Conservation (phyloP, 495 filamentous ascomycete genomes). For the Aspergillus funiculosus region DNA sequence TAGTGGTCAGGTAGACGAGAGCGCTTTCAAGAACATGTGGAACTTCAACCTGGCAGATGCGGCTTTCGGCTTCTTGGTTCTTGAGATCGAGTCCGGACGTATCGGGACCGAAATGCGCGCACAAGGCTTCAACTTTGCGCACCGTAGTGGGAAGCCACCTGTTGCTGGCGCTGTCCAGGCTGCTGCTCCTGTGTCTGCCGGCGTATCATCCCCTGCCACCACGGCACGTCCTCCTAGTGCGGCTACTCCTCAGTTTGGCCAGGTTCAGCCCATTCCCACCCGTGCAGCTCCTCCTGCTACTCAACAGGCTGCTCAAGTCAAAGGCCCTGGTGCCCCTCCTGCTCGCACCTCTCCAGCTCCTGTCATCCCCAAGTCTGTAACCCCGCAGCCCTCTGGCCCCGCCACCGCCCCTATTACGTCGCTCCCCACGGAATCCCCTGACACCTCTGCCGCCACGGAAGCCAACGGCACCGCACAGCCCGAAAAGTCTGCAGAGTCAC, state of each 20-base stretch:
- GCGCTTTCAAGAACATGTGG: slow-evolving; percentile 99
- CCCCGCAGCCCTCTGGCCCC: slow-evolving; percentile 42
- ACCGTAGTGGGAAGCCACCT: slow-evolving; percentile 56
- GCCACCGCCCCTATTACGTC: slow-evolving; percentile 27
- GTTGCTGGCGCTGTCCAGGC: slow-evolving; percentile 31
- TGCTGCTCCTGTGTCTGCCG: slow-evolving; percentile 30
- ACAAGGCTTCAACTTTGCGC: slow-evolving; percentile 98
- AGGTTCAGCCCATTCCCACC: slow-evolving; percentile 29
- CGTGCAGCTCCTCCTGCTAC: slow-evolving; percentile 29
- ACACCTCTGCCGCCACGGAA: slow-evolving; percentile 30
- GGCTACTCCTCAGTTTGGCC: slow-evolving; percentile 40
- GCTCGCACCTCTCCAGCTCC: slow-evolving; percentile 45
- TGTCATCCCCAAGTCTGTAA: slow-evolving; percentile 50
- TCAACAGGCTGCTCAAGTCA: slow-evolving; percentile 33
- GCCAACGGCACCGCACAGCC: slow-evolving; percentile 34
- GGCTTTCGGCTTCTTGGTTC: slow-evolving; percentile 89
- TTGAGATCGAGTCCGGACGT: slow-evolving; percentile 88
- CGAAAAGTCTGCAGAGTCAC: slow-evolving; percentile 37
- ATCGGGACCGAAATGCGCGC: slow-evolving; percentile 98
- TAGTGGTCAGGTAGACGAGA: slow-evolving; percentile 91
- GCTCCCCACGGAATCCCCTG: slow-evolving; percentile 28
- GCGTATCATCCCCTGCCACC: slow-evolving; percentile 23
- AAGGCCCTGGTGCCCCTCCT: slow-evolving; percentile 30
- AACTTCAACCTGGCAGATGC: slow-evolving; percentile 99
- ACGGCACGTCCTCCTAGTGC: slow-evolving; percentile 14